Conservation (phyloP, 257 asterid genomes). For the Nicotiana paniculata region DNA sequence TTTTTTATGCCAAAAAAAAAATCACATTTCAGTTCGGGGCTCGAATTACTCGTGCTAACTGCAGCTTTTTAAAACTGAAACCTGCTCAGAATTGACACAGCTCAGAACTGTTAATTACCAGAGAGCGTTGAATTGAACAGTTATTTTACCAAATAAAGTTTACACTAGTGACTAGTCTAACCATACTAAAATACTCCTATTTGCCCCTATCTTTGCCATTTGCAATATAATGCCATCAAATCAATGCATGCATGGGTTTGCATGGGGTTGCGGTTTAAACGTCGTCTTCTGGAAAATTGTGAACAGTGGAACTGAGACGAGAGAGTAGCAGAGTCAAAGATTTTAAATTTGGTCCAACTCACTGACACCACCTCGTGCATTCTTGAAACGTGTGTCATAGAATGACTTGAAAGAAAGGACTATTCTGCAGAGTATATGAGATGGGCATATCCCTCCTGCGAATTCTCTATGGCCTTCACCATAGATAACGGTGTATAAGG, state of each 20-base stretch:
- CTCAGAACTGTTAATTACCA: neutral
- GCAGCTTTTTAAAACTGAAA: neutral
- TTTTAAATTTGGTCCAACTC: neutral
- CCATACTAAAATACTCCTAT: no score
- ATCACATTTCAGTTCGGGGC: no score
- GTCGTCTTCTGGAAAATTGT: neutral
- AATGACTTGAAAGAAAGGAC: no score
- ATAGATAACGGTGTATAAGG: no score
- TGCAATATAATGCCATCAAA: neutral
- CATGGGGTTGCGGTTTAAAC: neutral
- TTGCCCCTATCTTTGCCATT: no score
- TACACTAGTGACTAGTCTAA: neutral
- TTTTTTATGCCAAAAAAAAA: no score
- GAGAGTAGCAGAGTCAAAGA: neutral
- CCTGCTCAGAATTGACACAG: neutral
- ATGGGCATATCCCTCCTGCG: no score
- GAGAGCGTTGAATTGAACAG: constrained; percentile 7
- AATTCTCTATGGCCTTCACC: no score
- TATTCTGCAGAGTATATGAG: no score
- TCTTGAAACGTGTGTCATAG: neutral
- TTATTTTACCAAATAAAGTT: neutral
- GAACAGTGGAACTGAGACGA: neutral
- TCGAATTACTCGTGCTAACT: neutral
- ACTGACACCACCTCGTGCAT: constrained; percentile 2
- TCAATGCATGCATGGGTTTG: neutral